A percentile compares a stretch with the other conserved stretches of the same genome.
Conservation (phyloP, 495 filamentous ascomycete species). For the Emericellopsis terricola region DNA sequence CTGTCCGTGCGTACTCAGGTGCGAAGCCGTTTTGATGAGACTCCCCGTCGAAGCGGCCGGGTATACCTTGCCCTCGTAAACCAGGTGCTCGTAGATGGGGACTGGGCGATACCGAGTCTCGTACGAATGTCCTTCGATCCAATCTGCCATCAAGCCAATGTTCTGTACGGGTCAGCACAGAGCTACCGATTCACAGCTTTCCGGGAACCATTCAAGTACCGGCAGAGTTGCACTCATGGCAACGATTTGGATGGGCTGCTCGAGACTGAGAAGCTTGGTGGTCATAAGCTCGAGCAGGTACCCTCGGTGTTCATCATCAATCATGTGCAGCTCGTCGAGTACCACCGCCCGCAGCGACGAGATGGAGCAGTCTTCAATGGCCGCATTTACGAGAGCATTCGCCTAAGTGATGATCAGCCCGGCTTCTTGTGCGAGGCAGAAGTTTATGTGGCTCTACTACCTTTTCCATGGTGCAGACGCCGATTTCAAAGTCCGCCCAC, state of each 20-base stretch:
- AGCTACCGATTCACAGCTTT: neutral
- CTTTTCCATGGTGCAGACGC: conserved; percentile 74
- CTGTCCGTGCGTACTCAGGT: conserved; percentile 24
- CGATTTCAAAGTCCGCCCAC: conserved; percentile 66
- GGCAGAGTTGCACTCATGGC: conserved; percentile 73
- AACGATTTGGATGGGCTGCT: conserved; percentile 52
- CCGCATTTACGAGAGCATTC: conserved; percentile 58
- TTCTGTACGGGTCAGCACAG: conserved; percentile 30
- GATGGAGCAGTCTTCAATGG: conserved; percentile 56
- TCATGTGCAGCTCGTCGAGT: conserved; percentile 69
- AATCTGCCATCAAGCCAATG: conserved; percentile 44
- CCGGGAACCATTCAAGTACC: conserved; percentile 5
- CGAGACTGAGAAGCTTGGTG: conserved; percentile 56
- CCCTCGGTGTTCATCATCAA: conserved; percentile 63
- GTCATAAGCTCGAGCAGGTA: conserved; percentile 69
- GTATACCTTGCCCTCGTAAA: conserved; percentile 58
- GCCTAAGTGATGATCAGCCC: conserved; percentile 31
- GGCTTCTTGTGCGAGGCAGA: neutral
- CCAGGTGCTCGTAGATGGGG: conserved; percentile 57
- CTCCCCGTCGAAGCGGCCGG: conserved; percentile 40
- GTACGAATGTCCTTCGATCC: conserved; percentile 56
- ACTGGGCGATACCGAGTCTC: conserved; percentile 58
- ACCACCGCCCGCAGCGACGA: conserved; percentile 48
- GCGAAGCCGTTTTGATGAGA: conserved; percentile 42
- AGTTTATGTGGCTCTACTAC: conserved; percentile 15